Percentiles rank a stretch among this genome's conserved stretches.
phyloP scores from a whole-genome alignment of 2,329 filamentous ascomycete genomes.

The Knufia petricola region DNA sequence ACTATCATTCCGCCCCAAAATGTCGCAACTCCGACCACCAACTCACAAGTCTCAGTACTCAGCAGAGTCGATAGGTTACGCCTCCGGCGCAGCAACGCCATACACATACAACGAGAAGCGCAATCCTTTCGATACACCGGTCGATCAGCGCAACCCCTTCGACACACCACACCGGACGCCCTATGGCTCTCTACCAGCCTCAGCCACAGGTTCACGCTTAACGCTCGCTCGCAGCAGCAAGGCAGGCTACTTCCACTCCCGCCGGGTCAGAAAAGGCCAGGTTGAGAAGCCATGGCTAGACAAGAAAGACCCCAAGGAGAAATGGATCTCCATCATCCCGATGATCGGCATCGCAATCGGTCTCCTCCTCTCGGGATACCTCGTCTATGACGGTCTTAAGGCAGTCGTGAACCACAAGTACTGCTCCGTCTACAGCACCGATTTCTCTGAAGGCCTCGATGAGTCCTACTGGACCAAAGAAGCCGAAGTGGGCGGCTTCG shows the following conservation, averaged over 20 bases:
- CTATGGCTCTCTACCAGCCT: conserved; percentile 16
- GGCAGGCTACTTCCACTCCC: conserved; percentile 51
- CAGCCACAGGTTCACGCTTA: conserved; percentile 16
- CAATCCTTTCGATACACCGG: conserved; percentile 19
- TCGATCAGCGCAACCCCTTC: conserved; percentile 14
- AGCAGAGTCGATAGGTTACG: too few species aligned
- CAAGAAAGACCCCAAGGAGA: conserved; percentile 67
- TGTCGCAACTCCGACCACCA: too few species aligned
- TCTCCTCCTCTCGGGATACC: conserved; percentile 55
- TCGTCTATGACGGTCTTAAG: conserved; percentile 65
- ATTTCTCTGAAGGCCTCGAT: conserved; percentile 49
- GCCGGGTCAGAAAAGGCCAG: conserved; percentile 60
- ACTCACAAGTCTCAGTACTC: too few species aligned
- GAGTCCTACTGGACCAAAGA: conserved; percentile 41
- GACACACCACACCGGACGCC: conserved; percentile 10
- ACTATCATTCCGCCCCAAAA: too few species aligned
- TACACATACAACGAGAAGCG: background rate
- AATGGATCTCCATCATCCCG: conserved; percentile 76
- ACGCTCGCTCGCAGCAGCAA: background rate
- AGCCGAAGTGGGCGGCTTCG: conserved; percentile 38
- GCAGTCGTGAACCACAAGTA: conserved; percentile 67
- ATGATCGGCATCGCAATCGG: conserved; percentile 62
- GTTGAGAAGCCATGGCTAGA: conserved; percentile 66
- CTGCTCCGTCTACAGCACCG: conserved; percentile 57
- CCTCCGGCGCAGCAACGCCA: too few species aligned